A percentile compares a stretch with the other conserved stretches of the same genome.
phyloP scores from a whole-genome alignment of 306 rosid genomes.

The Sechiopsis laciniata region DNA sequence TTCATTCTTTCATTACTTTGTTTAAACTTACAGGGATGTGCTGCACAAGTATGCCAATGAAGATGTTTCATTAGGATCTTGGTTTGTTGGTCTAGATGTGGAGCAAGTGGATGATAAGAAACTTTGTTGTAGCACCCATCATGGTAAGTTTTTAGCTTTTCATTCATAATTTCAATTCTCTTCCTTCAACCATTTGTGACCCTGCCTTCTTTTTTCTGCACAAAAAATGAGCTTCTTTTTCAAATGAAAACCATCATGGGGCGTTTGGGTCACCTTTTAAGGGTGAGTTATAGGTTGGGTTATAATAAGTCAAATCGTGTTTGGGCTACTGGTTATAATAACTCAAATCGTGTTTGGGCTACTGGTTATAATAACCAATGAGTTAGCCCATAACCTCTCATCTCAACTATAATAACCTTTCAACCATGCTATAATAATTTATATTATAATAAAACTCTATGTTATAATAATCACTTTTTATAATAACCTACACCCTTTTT shows the following conservation, averaged over 20 bases:
- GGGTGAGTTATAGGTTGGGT: no score
- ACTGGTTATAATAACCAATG: no score
- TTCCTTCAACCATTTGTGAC: background rate
- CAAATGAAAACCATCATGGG: background rate
- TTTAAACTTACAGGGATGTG: constrained; percentile 37
- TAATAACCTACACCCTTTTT: no score
- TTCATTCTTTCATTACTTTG: background rate
- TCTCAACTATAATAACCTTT: no score
- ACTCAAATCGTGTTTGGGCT: no score
- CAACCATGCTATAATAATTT: no score
- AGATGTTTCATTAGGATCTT: constrained; percentile 86
- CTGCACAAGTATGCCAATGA: constrained; percentile 90
- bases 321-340: no score
- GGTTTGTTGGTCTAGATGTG: constrained; percentile 91
- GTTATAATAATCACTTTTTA: no score
- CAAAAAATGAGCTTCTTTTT: background rate
- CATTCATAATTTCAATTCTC: background rate
- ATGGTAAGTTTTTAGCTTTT: constrained; percentile 38
- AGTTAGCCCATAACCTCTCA: no score
- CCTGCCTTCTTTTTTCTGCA: background rate
- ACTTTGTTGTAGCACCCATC: constrained; percentile 79
- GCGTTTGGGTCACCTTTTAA: no score
- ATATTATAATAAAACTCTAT: no score
- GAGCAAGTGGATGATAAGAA: constrained; percentile 75
- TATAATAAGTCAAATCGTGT: no score